Evolutionary conservation across 202 grass and related monocot genomes (phyloP), one percentile per base, ranked within the genome.

Genomic region (Elaeis oleifera): DNA sequence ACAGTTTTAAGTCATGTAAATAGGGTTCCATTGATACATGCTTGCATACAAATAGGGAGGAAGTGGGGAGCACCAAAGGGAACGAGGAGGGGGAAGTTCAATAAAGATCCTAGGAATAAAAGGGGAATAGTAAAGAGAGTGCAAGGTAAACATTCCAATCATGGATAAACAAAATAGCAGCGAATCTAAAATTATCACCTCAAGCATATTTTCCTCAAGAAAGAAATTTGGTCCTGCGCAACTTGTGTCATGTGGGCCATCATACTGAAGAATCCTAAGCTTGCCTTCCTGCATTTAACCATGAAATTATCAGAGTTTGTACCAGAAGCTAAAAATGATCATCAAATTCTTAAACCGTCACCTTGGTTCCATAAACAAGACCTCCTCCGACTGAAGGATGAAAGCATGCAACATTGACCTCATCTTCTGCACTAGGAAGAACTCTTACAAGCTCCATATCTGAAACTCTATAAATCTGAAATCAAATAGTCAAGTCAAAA

Each of bases 381-480:
- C 90, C 90, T 50, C 80, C 90, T 60, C 90, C 85, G 63, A 83
- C 79, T 17, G 78, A 89, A 86, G 90, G 90, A 83, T 89, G 94
- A 74, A 99, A 99, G 55, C 88, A 99, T 65, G 88, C 88, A 74
- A 99, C 94, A 82, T 99, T 99, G 20, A 99, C 94, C 66, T 99
- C 91, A 88, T 96, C 91, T 75, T 96, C 91, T 39, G 87, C 84
- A 74, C 87, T 96, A 49, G 91, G 87, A 59, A 96, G 81, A 68
- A 99, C 83, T 78, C 85, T 92, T 74, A 99, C 82, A 51, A 99
- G 88, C 75, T 89, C 85, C 94, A 99, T 99, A 76, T 94, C 94
- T 19, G 82, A 94, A 72, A 99, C 94, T 82, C 94, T 89, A 70
- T 99, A 99, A 26, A 99, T 85, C 94, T 99, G 60, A 6, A 72